Conservation (phyloP, 805 yeast species). For the Candida schatavii region DNA sequence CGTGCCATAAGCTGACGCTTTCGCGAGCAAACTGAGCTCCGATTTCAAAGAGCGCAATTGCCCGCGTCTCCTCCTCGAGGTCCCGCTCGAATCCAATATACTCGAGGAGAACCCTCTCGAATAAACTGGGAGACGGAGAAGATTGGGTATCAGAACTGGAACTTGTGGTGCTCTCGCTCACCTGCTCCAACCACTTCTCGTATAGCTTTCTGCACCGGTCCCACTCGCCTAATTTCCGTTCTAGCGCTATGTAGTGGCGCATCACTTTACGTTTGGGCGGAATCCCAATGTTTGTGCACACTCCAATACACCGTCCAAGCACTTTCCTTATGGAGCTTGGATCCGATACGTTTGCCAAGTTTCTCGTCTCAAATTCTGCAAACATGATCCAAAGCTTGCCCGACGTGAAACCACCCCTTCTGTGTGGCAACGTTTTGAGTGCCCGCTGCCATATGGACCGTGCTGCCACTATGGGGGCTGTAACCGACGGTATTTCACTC, state of each 20-base stretch:
- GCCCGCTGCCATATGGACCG: constrained; percentile 51
- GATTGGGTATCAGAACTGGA: constrained; percentile 21
- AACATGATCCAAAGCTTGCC: constrained; percentile 70
- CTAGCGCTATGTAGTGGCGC: constrained; percentile 64
- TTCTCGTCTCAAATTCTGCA: constrained; percentile 73
- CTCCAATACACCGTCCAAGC: constrained; percentile 71
- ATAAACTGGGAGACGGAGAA: constrained; percentile 27
- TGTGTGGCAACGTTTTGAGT: constrained; percentile 48
- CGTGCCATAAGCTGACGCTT: constrained; percentile 13
- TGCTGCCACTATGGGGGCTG: constrained; percentile 43
- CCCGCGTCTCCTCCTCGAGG: constrained; percentile 67
- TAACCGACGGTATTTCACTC: too few species aligned
- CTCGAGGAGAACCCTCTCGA: constrained; percentile 48
- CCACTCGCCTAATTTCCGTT: constrained; percentile 68
- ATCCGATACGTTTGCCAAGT: constrained; percentile 27
- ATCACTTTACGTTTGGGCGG: constrained; percentile 60
- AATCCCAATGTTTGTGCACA: constrained; percentile 15
- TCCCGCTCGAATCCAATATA: constrained; percentile 68
- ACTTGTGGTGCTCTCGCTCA: constrained; percentile 8
- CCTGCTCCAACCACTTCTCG: constrained; percentile 56
- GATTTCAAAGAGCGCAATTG: constrained; percentile 58
- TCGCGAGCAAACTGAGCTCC: constrained; percentile 37
- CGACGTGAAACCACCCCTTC: constrained; percentile 49
- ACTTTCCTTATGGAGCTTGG: constrained; percentile 59
- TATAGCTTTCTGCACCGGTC: constrained; percentile 75